A percentile compares a stretch with the other conserved stretches of the same genome.
Evolutionary conservation across 768 basidiomycete species (phyloP).

Genomic region (Heimioporus sp.): DNA sequence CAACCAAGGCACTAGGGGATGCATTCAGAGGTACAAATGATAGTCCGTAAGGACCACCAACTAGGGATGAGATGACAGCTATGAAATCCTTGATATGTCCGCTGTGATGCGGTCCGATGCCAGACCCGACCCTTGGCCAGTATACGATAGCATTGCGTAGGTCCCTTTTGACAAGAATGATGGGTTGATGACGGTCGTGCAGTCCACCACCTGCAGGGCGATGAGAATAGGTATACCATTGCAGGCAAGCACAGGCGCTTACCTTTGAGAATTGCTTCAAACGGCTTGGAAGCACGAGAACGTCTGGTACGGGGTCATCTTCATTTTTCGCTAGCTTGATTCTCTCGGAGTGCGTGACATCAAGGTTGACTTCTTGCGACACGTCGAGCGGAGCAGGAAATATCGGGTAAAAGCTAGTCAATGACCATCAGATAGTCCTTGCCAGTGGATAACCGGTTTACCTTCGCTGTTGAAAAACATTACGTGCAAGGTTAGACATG

Average conservation of each 20-base stretch:
- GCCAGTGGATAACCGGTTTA: slow-evolving; percentile 25
- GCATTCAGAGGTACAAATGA: slow-evolving; percentile 9
- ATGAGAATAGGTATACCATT: not conserved
- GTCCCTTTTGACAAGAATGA: slow-evolving; percentile 65
- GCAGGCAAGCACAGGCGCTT: slow-evolving; percentile 8
- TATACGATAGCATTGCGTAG: slow-evolving; percentile 47
- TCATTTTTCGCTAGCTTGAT: slow-evolving; percentile 35
- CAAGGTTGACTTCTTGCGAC: slow-evolving; percentile 82
- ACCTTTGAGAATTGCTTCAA: slow-evolving; percentile 92
- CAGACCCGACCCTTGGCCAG: slow-evolving; percentile 24
- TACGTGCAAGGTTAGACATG: slow-evolving; percentile 77
- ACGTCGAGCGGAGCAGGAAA: slow-evolving; percentile 83
- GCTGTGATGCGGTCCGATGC: slow-evolving; percentile 27
- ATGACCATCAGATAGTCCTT: not conserved
- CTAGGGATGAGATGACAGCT: slow-evolving; percentile 2
- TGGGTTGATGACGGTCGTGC: slow-evolving; percentile 82
- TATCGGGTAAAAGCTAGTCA: slow-evolving; percentile 84
- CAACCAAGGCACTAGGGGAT: slow-evolving; percentile 19
- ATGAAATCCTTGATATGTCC: slow-evolving; percentile 26
- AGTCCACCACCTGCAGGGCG: slow-evolving; percentile 63
- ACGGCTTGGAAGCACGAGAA: slow-evolving; percentile 84
- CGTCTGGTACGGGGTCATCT: slow-evolving; percentile 65
- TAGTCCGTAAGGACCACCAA: slow-evolving; percentile 1
- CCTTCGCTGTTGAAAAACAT: slow-evolving; percentile 87
- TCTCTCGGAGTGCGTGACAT: slow-evolving; percentile 71